Conservation (phyloP, 352 stramenopile species). For the Phytophthora idaei region DNA sequence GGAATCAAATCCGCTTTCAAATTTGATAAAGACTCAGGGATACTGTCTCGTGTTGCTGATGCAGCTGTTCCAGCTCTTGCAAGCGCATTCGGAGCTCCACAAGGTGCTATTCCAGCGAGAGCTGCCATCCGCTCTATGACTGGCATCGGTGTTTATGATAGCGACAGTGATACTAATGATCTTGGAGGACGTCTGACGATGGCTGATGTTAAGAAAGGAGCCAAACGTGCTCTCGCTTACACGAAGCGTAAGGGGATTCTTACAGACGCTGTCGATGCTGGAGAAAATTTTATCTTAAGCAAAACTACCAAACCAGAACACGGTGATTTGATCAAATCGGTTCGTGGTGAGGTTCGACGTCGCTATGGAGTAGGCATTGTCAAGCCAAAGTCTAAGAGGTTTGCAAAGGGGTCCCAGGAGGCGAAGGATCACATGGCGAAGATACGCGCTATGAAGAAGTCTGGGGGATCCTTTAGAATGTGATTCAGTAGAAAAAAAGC, state of each 20-base stretch:
- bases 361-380: slow-evolving; percentile 17
- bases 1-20: neutral
- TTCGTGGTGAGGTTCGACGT: neutral
- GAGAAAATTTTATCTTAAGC: neutral
- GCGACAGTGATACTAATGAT: neutral
- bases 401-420: neutral
- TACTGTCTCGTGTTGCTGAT: neutral
- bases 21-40: neutral
- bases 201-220: slow-evolving; percentile 7
- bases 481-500: neutral
- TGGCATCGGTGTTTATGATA: neutral
- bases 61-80: neutral
- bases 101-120: neutral
- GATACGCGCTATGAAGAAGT: neutral
- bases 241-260: slow-evolving; percentile 14
- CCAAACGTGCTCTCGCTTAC: neutral
- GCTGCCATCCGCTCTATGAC: neutral
- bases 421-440: neutral
- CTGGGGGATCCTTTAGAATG: neutral
- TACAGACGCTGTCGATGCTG: neutral
- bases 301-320: slow-evolving; percentile 18
- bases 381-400: neutral
- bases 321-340: slow-evolving; percentile 3
- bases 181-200: neutral
- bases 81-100: neutral